Percentiles rank a stretch among this genome's conserved stretches.
These are phyloP conservation scores for Moniliella sp. DNA, from an alignment of 1,284 basidiomycete genomes.

Conservation along the genomic window DNA sequence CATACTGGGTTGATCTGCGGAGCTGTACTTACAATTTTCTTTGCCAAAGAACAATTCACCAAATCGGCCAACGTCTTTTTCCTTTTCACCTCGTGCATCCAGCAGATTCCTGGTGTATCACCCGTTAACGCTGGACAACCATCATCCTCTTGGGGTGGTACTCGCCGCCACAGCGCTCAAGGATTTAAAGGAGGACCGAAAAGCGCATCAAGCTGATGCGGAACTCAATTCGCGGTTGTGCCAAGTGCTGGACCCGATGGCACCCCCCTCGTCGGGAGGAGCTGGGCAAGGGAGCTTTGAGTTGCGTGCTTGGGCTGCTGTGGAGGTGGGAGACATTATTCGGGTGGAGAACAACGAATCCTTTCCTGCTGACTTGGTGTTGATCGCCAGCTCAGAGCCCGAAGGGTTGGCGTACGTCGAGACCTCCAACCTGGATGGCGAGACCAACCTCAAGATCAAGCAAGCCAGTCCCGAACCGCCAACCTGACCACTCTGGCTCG, in stretches of 20 bases:
- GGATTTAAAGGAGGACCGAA: conserved; percentile 83
- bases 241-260: conserved; percentile 52
- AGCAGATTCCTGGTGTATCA: conserved; percentile 91
- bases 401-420: conserved; percentile 94
- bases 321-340: conserved; percentile 74
- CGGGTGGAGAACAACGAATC: conserved; percentile 76
- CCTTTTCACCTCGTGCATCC: conserved; percentile 89
- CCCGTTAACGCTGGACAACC: conserved; percentile 83
- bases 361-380: conserved; percentile 79
- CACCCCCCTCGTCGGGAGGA: too few species aligned
- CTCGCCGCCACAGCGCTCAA: conserved; percentile 88
- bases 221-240: conserved; percentile 68
- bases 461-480: conserved; percentile 48
- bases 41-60: conserved; percentile 64
- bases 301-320: conserved; percentile 63
- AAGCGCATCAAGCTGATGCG: conserved; percentile 81
- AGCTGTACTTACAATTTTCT: neutral
- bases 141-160: conserved; percentile 76
- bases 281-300: conserved; percentile 49
- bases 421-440: conserved; percentile 88
- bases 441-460: conserved; percentile 91
- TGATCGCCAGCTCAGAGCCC: conserved; percentile 74
- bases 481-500: conserved; percentile 11
- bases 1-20: neutral
- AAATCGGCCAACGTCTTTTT: conserved; percentile 98